Percentiles rank a stretch among this genome's conserved stretches.
phyloP scores from a whole-genome alignment of 768 basidiomycete genomes.

The Tricholoma furcatifolium region DNA sequence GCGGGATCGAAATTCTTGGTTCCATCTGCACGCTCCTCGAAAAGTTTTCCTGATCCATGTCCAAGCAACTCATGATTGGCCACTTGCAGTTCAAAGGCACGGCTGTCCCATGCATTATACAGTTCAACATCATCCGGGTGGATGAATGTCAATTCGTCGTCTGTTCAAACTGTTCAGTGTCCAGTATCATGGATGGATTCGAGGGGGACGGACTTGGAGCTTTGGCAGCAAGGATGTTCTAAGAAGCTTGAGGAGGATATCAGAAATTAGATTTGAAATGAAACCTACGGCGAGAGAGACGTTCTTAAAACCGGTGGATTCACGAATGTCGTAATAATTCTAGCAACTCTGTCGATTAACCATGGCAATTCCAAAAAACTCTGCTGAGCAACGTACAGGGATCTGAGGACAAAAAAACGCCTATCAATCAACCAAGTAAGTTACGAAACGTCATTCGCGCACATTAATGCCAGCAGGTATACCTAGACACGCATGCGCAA shows the following conservation, averaged over 20 bases:
- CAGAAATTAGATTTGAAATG: neutral
- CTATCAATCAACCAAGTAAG: neutral
- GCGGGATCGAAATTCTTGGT: conserved; percentile 79
- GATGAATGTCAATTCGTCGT: conserved; percentile 79
- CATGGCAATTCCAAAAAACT: neutral
- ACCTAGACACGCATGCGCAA: conserved; percentile 35
- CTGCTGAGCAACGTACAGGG: conserved; percentile 41
- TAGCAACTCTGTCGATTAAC: conserved; percentile 18
- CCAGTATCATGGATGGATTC: neutral
- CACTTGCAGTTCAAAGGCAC: conserved; percentile 84
- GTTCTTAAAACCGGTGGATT: conserved; percentile 84
- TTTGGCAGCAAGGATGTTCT: conserved; percentile 89
- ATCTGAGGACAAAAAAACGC: conserved; percentile 40
- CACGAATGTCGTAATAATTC: conserved; percentile 86
- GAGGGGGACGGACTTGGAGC: conserved; percentile 57
- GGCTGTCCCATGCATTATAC: conserved; percentile 76
- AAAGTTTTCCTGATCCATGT: conserved; percentile 82
- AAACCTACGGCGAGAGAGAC: conserved; percentile 72
- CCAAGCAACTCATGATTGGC: conserved; percentile 90
- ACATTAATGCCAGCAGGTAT: conserved; percentile 88
- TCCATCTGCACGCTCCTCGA: conserved; percentile 75
- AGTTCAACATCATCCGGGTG: conserved; percentile 73
- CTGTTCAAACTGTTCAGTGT: conserved; percentile 31
- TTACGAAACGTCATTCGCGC: conserved; percentile 19
- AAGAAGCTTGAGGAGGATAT: neutral